A percentile compares a stretch with the other conserved stretches of the same genome.
phyloP scores from a whole-genome alignment of 805 yeast species.

The Starmerella floricola region DNA sequence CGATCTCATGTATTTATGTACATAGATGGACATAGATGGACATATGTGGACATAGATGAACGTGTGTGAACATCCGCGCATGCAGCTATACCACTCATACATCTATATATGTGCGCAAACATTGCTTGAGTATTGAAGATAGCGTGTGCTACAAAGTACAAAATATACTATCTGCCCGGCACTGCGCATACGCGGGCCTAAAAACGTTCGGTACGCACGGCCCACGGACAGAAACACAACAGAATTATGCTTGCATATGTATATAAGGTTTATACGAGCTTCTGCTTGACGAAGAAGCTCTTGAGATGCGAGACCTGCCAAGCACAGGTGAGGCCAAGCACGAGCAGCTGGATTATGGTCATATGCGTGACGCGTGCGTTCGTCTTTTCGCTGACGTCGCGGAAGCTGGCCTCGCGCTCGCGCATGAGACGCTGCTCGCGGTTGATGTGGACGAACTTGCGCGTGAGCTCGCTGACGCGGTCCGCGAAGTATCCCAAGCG shows the following conservation, averaged over 20 bases:
- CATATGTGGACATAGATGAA: no score
- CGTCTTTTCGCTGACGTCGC: constrained; percentile 66
- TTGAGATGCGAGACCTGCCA: constrained; percentile 71
- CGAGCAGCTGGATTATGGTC: constrained; percentile 60
- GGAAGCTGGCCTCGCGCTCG: constrained; percentile 57
- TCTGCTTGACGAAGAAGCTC: constrained; percentile 75
- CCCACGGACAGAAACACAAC: no score
- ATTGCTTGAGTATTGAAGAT: no score
- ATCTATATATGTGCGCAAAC: no score
- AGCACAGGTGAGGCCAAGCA: constrained; percentile 54
- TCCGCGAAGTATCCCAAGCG: constrained; percentile 42
- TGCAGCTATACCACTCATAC: no score
- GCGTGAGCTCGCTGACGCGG: constrained; percentile 44
- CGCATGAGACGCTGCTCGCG: constrained; percentile 54
- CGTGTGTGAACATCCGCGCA: no score
- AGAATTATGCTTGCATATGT: no score
- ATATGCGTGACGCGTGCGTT: constrained; percentile 61
- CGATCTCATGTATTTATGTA: background rate
- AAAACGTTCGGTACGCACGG: no score
- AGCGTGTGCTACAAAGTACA: no score
- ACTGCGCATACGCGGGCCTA: no score
- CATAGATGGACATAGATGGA: no score
- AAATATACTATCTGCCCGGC: no score
- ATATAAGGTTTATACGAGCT: constrained; percentile 44
- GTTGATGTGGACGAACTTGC: constrained; percentile 46